Evolutionary conservation across 176 grass and related monocot species (phyloP).

Genomic region (Sorghum bicolor): DNA sequence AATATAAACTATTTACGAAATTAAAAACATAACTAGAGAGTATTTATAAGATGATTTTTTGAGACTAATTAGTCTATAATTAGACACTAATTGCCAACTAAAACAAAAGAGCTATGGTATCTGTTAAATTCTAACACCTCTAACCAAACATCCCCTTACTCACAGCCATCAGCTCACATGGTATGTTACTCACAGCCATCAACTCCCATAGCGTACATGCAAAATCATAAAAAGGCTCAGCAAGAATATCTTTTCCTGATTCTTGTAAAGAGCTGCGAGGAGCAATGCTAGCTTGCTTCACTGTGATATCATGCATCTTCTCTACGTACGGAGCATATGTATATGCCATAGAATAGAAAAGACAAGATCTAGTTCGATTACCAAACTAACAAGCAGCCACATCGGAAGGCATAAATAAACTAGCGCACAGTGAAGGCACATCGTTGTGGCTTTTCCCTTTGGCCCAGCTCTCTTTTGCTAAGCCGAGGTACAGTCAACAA

Average conservation of each 20-base stretch:
- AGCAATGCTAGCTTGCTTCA: neutral
- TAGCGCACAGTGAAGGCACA: neutral
- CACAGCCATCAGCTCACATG: neutral
- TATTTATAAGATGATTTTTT: no score
- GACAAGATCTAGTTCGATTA: neutral
- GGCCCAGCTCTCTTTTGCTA: constrained; percentile 14
- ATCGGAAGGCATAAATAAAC: neutral
- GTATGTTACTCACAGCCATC: neutral
- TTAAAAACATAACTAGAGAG: no score
- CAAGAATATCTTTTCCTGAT: neutral
- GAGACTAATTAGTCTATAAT: no score
- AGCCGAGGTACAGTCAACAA: constrained; percentile 45
- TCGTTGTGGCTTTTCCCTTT: neutral
- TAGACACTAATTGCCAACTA: no score
- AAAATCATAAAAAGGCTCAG: neutral
- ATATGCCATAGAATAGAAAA: neutral
- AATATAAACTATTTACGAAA: no score
- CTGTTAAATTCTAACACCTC: no score
- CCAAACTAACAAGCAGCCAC: neutral
- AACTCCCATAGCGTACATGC: neutral
- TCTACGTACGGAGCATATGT: no score
- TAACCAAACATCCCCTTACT: no score
- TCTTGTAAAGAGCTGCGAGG: neutral
- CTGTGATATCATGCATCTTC: neutral
- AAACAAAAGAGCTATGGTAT: no score